phyloP scores from a whole-genome alignment of 345 rosid species.

The Lepidium sativum region DNA sequence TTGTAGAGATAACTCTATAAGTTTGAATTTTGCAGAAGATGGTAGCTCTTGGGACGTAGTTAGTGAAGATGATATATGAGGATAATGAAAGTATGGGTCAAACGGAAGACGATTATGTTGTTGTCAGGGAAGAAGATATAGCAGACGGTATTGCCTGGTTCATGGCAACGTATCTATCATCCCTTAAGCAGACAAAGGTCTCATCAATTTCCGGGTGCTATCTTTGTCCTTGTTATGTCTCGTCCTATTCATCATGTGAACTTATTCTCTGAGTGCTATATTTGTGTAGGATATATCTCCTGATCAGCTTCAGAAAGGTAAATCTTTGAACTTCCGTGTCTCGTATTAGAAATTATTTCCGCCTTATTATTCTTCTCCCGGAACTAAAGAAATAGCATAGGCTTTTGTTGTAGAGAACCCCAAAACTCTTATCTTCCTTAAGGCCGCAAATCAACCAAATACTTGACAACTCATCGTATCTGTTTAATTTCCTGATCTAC shows the following conservation, averaged over 20 bases:
- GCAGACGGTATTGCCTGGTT: conserved; percentile 89
- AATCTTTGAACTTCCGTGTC: background rate
- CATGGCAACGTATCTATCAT: conserved; percentile 82
- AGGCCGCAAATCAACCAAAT: background rate
- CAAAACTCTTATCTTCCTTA: background rate
- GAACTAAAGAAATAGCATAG: background rate
- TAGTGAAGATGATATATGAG: conserved; percentile 70
- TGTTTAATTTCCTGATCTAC: background rate
- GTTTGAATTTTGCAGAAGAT: conserved; percentile 34
- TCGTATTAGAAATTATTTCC: background rate
- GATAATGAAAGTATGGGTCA: conserved; percentile 36
- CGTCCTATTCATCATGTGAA: background rate
- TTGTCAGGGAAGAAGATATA: conserved; percentile 94
- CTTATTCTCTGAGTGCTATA: background rate
- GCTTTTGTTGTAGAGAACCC: background rate
- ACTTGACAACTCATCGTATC: background rate
- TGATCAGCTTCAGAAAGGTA: conserved; percentile 89
- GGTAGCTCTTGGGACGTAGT: conserved; percentile 81
- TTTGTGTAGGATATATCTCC: conserved; percentile 74
- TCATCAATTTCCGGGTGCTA: background rate
- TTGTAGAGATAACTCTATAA: background rate
- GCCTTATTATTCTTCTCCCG: background rate
- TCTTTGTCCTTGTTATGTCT: background rate
- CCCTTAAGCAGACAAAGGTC: conserved; percentile 85
- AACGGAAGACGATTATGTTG: conserved; percentile 66